These are phyloP conservation scores for Populus pruinosa DNA, from an alignment of 345 rosid species.

Conservation along the genomic window DNA sequence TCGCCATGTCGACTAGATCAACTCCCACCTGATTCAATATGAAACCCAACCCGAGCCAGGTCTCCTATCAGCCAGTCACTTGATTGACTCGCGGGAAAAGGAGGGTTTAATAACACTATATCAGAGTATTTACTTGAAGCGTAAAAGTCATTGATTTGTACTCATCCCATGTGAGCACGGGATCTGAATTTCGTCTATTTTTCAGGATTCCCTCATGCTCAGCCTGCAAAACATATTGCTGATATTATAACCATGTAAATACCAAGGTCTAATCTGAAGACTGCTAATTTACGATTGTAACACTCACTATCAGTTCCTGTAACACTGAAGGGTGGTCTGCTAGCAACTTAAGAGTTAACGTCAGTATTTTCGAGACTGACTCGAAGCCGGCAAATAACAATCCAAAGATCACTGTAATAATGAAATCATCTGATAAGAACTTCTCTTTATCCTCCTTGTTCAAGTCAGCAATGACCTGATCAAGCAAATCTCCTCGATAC, in stretches of 20 bases:
- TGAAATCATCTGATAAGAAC: slow-evolving; percentile 33
- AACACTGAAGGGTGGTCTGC: slow-evolving; percentile 19
- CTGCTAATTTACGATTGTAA: too few relatives aligned
- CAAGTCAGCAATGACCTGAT: slow-evolving; percentile 19
- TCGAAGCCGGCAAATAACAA: slow-evolving; percentile 22
- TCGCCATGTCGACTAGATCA: too few relatives aligned
- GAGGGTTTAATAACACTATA: not conserved
- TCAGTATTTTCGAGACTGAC: slow-evolving; percentile 2
- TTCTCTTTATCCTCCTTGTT: slow-evolving; percentile 7
- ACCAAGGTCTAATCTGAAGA: too few relatives aligned
- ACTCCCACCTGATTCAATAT: too few relatives aligned
- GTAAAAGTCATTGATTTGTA: slow-evolving; percentile 39
- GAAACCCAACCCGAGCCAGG: too few relatives aligned
- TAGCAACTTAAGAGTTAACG: slow-evolving; percentile 26
- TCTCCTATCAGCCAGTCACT: too few relatives aligned
- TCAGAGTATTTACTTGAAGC: slow-evolving; percentile 19
- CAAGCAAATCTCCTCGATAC: slow-evolving; percentile 18
- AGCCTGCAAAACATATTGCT: slow-evolving; percentile 11
- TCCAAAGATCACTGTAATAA: slow-evolving; percentile 13
- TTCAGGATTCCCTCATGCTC: slow-evolving; percentile 29
- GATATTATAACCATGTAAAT: too few relatives aligned
- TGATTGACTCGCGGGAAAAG: too few relatives aligned
- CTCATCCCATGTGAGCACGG: slow-evolving; percentile 36
- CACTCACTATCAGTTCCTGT: slow-evolving; percentile 28
- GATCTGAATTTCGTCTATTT: slow-evolving; percentile 9